A percentile compares a stretch with the other conserved stretches of the same genome.
phyloP scores from a whole-genome alignment of 2,329 filamentous ascomycete species.

The Botryosphaeria dothidea region DNA sequence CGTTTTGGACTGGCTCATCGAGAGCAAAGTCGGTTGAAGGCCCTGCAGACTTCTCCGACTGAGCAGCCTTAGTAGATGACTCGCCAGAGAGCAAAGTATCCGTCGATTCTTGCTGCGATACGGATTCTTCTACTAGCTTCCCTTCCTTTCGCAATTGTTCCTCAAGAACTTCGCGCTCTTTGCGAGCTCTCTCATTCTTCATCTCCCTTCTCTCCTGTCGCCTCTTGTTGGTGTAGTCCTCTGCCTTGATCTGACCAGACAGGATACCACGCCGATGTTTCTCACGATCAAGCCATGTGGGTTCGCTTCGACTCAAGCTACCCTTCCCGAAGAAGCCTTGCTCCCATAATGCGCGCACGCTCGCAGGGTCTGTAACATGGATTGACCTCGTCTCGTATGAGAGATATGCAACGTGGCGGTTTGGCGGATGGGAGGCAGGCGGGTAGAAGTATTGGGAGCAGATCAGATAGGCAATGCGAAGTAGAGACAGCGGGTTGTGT shows the following conservation, averaged over 20 bases:
- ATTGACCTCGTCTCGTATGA: conserved; percentile 80
- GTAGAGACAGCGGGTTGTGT: conserved; percentile 84
- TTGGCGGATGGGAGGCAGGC: conserved; percentile 63
- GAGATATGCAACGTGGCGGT: conserved; percentile 73
- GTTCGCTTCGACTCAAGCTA: conserved; percentile 88
- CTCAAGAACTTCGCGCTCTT: conserved; percentile 81
- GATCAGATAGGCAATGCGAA: conserved; percentile 79
- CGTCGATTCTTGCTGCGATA: not conserved
- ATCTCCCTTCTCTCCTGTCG: conserved; percentile 78
- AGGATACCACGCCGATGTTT: conserved; percentile 64
- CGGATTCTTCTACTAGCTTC: conserved; percentile 27
- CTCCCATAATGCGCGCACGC: conserved; percentile 85
- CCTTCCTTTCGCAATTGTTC: conserved; percentile 63
- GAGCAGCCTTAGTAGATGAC: not conserved
- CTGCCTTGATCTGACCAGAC: conserved; percentile 53
- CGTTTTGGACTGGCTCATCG: conserved; percentile 43
- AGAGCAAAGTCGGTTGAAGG: not conserved
- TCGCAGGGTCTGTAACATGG: conserved; percentile 74
- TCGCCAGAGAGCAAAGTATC: not conserved
- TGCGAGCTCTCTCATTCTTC: conserved; percentile 89
- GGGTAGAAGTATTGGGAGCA: conserved; percentile 69
- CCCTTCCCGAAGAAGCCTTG: conserved; percentile 98
- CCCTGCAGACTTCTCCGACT: not conserved
- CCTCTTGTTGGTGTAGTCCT: conserved; percentile 75
- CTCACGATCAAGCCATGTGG: conserved; percentile 85